These are phyloP conservation scores for Coemansia guatemalensis DNA, from an alignment of 192 early-diverging fungal species.

Conservation along the genomic window DNA sequence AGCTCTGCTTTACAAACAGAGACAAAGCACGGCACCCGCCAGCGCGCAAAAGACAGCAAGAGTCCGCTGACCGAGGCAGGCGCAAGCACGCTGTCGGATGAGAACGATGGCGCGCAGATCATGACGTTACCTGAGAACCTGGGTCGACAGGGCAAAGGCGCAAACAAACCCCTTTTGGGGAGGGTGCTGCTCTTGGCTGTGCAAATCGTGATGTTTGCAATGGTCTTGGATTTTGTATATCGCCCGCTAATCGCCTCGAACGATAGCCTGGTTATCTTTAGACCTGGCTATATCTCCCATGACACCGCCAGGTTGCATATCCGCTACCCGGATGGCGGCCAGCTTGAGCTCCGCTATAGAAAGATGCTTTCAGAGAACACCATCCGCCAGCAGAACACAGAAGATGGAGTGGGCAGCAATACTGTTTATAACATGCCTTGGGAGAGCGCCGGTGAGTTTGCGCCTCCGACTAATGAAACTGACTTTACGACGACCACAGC, in stretches of 20 bases:
- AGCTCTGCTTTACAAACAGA: neutral
- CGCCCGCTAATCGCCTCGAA: slow-evolving; percentile 35
- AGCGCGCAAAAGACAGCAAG: too few species aligned
- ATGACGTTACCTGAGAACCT: too few species aligned
- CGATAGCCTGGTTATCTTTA: slow-evolving; percentile 31
- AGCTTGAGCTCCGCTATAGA: slow-evolving; percentile 42
- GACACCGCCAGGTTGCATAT: slow-evolving; percentile 43
- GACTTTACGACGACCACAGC: slow-evolving; percentile 31
- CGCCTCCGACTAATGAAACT: slow-evolving; percentile 18
- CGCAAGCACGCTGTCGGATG: neutral
- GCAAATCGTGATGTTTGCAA: slow-evolving; percentile 35
- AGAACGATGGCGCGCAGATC: neutral
- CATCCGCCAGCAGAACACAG: neutral
- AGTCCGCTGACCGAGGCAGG: too few species aligned
- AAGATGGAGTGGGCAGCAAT: neutral
- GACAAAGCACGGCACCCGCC: too few species aligned
- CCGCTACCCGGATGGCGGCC: slow-evolving; percentile 32
- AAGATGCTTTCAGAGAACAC: neutral
- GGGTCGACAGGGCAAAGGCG: neutral
- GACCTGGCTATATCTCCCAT: slow-evolving; percentile 45
- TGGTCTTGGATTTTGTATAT: slow-evolving; percentile 53
- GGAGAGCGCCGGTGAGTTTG: slow-evolving; percentile 34
- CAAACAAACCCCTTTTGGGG: neutral
- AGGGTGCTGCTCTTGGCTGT: slow-evolving; percentile 22
- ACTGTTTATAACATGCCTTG: slow-evolving; percentile 18